Conservation (phyloP, 148 eudicot genomes). For the Nyssa sinensis region DNA sequence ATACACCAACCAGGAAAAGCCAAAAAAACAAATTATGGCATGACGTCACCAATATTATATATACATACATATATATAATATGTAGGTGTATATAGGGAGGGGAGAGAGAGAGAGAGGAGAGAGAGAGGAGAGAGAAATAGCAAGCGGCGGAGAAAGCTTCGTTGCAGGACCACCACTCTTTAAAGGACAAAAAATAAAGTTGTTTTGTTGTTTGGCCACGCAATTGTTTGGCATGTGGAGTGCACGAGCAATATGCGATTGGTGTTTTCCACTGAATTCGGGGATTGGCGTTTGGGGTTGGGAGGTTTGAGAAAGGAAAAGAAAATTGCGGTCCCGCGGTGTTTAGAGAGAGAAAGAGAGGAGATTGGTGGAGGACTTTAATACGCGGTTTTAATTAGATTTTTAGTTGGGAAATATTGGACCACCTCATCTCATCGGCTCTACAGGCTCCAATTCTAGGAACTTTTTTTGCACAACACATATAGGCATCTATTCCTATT, state of each 20-base stretch:
- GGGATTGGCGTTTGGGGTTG: conserved; percentile 1
- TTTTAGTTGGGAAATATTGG: conserved; percentile 50
- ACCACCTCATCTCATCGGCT: conserved; percentile 47
- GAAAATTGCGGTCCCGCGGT: conserved; percentile 34
- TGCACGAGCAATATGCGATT: not conserved
- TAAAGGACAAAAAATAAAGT: conserved; percentile 21
- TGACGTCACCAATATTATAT: not conserved
- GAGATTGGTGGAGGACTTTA: conserved; percentile 28
- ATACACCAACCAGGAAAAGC: not conserved
- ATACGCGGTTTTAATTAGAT: conserved; percentile 46
- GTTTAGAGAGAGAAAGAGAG: not conserved
- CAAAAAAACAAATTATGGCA: not conserved
- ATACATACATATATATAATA: too few relatives aligned
- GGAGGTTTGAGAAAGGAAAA: not conserved
- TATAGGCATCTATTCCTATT: conserved; percentile 18
- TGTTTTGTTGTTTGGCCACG: not conserved
- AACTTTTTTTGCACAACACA: conserved; percentile 16
- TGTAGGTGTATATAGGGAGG: not conserved
- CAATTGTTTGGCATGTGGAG: not conserved
- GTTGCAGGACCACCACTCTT: conserved; percentile 36
- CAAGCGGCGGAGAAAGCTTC: conserved; percentile 16
- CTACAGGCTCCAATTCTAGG: conserved; percentile 33
- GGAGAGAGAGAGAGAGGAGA: not conserved
- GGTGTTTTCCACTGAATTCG: not conserved
- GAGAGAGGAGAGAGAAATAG: not conserved